Evolutionary conservation across 2,329 filamentous ascomycete species (phyloP), one percentile per base, ranked within the genome.

Genomic region (Fusarium sp.): DNA sequence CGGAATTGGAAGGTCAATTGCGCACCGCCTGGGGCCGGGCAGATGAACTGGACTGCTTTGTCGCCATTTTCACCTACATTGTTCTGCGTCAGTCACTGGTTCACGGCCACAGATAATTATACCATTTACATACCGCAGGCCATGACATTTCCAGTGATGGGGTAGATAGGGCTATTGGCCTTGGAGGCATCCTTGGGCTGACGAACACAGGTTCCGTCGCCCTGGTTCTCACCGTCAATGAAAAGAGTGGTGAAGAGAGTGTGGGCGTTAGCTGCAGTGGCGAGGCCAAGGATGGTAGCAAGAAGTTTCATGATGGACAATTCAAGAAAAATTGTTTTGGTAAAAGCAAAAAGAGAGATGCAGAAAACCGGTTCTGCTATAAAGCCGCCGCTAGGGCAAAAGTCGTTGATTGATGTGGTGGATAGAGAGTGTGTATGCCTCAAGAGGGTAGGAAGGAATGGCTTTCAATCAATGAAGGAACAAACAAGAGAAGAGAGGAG

Each of bases 181-280:
- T 81, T 84, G 9, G 77, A 75, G 5, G 82, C 78, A 54, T 87
- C 79, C 39, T 78, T 81, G 53, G 86, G 86, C 85, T 91, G 90
- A 40, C 91, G 88, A 49, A 94, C 84, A 72, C 90, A 93, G 25
- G 88, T 90, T 29, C 87, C 91, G 73, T 91, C 88, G 63, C 91
- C 91, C 77, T 93, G 88, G 71, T 85, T 84, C 46, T 84, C 78
- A 60, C 85, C 85, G 70, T 91, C 81, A 69, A 92, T 78, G 68
- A 85, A 89, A 47, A 91, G 80, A 6, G 85, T 90, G 3, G 88
- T 89, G 74, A 91, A 87, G 47, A 87, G 76, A 8, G 88, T 90
- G 73, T 92, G 89, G 40, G 86, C 87, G 46, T 74, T 76, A 21
- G 77, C 78, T n/a, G 75, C 63, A 15, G 76, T 72, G 51, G 79